phyloP scores from a whole-genome alignment of 2,329 filamentous ascomycete species.

The Cladophialophora bantiana region DNA sequence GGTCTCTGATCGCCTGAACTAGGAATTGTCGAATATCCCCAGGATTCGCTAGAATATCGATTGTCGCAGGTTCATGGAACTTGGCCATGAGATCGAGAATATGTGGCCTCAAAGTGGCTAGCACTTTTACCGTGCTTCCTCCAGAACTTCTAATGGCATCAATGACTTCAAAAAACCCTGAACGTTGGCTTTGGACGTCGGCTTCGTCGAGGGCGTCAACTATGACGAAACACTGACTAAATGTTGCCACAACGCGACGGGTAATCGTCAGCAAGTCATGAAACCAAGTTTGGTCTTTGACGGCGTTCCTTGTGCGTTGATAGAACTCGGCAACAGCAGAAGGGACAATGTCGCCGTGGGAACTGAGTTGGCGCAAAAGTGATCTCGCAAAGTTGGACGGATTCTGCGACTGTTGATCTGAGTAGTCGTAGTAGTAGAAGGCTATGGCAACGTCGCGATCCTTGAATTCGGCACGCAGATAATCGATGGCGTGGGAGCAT shows the following conservation, averaged over 20 bases:
- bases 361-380: slow-evolving; percentile 42
- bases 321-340: slow-evolving; percentile 41
- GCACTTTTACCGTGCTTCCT: slow-evolving; percentile 29
- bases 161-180: slow-evolving; percentile 36
- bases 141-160: slow-evolving; percentile 28
- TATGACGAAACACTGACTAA: slow-evolving; percentile 37
- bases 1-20: slow-evolving; percentile 37
- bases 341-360: slow-evolving; percentile 36
- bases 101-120: slow-evolving; percentile 40
- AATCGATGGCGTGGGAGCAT: slow-evolving; percentile 40
- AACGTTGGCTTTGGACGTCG: slow-evolving; percentile 34
- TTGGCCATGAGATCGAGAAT: slow-evolving; percentile 20
- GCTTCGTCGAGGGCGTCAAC: slow-evolving; percentile 44
- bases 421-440: slow-evolving; percentile 45
- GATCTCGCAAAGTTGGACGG: slow-evolving; percentile 37
- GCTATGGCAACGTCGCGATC: slow-evolving; percentile 36
- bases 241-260: slow-evolving; percentile 35
- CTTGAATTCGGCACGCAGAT: slow-evolving; percentile 31
- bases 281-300: slow-evolving; percentile 37
- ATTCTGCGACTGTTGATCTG: slow-evolving; percentile 41
- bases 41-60: slow-evolving; percentile 34
- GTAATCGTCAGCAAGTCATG: slow-evolving; percentile 37
- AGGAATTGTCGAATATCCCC: slow-evolving; percentile 41
- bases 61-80: slow-evolving; percentile 29
- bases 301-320: slow-evolving; percentile 35